A percentile compares a stretch with the other conserved stretches of the same genome.
Evolutionary conservation across 2,329 filamentous ascomycete species (phyloP).

Genomic region (Truncatella angustata): DNA sequence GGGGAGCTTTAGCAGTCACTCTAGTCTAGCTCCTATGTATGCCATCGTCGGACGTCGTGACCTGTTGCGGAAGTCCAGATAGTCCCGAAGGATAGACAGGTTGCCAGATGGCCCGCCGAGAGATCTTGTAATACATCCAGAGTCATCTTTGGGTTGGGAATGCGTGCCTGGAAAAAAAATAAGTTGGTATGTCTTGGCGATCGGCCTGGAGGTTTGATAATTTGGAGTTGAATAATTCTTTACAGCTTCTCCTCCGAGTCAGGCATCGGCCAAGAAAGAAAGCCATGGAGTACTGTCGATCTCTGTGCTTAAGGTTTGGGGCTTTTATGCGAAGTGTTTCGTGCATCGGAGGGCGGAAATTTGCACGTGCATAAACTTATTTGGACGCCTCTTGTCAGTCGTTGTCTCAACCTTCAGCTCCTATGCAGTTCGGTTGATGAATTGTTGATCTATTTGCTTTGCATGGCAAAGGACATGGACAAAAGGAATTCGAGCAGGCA

Average conservation of each 20-base stretch:
- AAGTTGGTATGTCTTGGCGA: too few species aligned
- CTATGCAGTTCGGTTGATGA: too few species aligned
- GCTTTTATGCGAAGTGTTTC: not conserved
- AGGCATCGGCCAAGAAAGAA: not conserved
- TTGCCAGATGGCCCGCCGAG: not conserved
- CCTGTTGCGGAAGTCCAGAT: slow-evolving; percentile 4
- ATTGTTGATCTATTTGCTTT: too few species aligned
- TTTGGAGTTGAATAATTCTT: too few species aligned
- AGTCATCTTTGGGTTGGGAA: not conserved
- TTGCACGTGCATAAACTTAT: not conserved
- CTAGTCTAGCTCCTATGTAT: not conserved
- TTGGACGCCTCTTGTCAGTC: too few species aligned
- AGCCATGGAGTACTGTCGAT: not conserved
- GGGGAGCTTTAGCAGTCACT: too few species aligned
- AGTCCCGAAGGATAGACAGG: not conserved
- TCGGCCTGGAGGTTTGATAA: too few species aligned
- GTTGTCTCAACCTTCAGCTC: too few species aligned
- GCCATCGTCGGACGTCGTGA: not conserved
- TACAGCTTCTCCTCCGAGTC: not conserved
- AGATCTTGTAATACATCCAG: not conserved
- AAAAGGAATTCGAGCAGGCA: too few species aligned
- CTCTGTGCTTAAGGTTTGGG: slow-evolving; percentile 3
- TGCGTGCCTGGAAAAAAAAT: not conserved
- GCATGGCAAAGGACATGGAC: too few species aligned
- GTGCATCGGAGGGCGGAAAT: not conserved